Evolutionary conservation across 1,284 basidiomycete species (phyloP), one percentile per base, ranked within the genome.

Genomic region (Amylostereum areolatum): DNA sequence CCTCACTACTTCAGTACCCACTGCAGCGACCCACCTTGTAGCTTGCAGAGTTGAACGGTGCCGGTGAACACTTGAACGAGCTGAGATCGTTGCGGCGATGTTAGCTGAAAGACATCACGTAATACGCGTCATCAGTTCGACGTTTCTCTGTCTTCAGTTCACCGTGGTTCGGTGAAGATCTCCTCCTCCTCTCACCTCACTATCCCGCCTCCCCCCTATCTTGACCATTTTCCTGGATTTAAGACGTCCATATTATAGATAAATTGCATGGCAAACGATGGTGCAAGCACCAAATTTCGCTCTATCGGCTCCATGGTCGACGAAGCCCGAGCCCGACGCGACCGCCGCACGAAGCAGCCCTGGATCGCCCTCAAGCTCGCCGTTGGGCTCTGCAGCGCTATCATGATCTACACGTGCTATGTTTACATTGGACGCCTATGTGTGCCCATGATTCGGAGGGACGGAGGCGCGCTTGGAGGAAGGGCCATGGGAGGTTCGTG

Each of bases 391-490:
- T 74, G 77, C 0, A 27, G 73, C 18, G 81, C 66, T 0, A 72
- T 85, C 50, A 77, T 83, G 53, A 77, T 59, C 0, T 85, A 84
- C 59, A 59, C 79, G 2, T 79, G 69, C 49, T 92, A 91, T 65
- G 88, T 89, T 7, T 85, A 85, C 57, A 73, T 88, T 37, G 84
- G 75, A 1, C 64, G 81, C 34, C 69, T 89, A 2, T 85, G 81
- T 57, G 69, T 81, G 12, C 78, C 81, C 2, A 80, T 85, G 73
- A 75, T 89, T 25, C 71, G 68, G 57, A 57, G 62, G 32, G 64
- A 67, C 43, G 55, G 53, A 7, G 62, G 62, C 3, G 71, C 74
- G 5, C 62, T 74, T 11, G 77, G 74, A 9, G 70, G 74, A 18
- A 65, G 72, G 49, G 65, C 63, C 0, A 63, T 74, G 43, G 86